Evolutionary conservation across 2,329 filamentous ascomycete genomes (phyloP).

Genomic region (Bretziella fagacearum): DNA sequence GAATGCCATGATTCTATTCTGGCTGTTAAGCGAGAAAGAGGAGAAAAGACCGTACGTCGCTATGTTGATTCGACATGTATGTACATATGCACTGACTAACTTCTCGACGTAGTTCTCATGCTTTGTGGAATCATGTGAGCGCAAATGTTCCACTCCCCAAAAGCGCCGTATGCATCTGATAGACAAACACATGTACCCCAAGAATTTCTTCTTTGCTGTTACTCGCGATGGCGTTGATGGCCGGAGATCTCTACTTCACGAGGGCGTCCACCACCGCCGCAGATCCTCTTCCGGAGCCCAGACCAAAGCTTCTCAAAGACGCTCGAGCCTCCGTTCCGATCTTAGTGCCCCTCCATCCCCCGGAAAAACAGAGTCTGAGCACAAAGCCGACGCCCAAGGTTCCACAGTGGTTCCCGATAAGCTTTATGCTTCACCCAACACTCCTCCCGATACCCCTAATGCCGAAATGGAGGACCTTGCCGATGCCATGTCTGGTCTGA

Average conservation of each 20-base stretch:
- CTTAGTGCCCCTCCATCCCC: constrained; percentile 4
- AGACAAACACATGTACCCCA: constrained; percentile 85
- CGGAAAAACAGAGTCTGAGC: not conserved
- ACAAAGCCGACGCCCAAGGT: not conserved
- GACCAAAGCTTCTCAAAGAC: constrained; percentile 19
- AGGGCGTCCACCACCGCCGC: constrained; percentile 32
- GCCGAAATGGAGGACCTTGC: constrained; percentile 46
- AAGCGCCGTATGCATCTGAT: constrained; percentile 80
- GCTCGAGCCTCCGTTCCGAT: constrained; percentile 14
- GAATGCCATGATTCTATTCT: constrained; percentile 78
- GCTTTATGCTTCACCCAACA: not conserved
- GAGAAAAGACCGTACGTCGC: constrained; percentile 63
- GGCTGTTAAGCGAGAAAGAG: constrained; percentile 53
- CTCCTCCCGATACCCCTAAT: constrained; percentile 21
- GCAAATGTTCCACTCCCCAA: constrained; percentile 64
- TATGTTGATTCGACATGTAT: not conserved
- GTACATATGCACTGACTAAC: constrained; percentile 13
- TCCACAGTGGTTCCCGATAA: not conserved
- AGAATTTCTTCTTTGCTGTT: constrained; percentile 73
- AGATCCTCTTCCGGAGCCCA: constrained; percentile 28
- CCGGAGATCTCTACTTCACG: constrained; percentile 57
- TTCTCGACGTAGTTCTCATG: constrained; percentile 61
- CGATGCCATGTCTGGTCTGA: constrained; percentile 52
- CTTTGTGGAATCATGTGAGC: constrained; percentile 76
- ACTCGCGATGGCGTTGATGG: constrained; percentile 83